Evolutionary conservation across 352 stramenopile species (phyloP), one percentile per base, ranked within the genome.

Genomic region (Pythium brassicae): DNA sequence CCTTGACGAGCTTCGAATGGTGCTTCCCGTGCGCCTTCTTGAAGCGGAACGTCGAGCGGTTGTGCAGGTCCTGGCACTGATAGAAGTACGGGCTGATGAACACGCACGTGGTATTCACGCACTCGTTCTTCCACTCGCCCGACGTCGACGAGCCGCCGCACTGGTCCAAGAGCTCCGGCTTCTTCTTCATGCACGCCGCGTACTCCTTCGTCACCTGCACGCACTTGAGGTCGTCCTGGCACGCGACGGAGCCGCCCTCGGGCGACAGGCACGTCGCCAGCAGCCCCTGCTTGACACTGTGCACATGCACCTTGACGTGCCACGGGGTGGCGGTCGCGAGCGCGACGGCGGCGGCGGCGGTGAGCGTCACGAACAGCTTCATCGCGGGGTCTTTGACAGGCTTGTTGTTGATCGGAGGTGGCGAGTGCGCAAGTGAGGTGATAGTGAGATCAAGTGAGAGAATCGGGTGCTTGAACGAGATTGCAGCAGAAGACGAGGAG

Each of bases 301-400:
- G 53, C 42, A 52, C 20, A 20, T 27, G 43, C 53, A 59, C 44
- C 42, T 56, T 56, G 50, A 59, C 34, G 42, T 59, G 53, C 53
- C 34, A 52, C 40, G 34, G 20, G 26, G 40, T 22, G 29, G 53
- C 53, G 12, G 39, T 42, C 11, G 27, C n/a, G 15, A 45, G 26
- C 27, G 34, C 25, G 10, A 25, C 47, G 17, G 20, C 23, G 22
- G 43, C 43, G n/a, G 43, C 17, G 35, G 45, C 25, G 17, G 26
- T 11, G 23, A 45, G 0, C 39, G 39, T 45, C 39, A 20, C 39
- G 39, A 45, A 17, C 39, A 45, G 17, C 39, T 45, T 45, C 39
- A 45, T 45, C 6, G 37, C 37, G 14, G 37, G 37, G 7, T 7
- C 9, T n/a, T 43, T 8, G 11, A n/a, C 5, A n/a, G 37, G 37